phyloP scores from a whole-genome alignment of 306 rosid species.

The Fagus crenata region DNA sequence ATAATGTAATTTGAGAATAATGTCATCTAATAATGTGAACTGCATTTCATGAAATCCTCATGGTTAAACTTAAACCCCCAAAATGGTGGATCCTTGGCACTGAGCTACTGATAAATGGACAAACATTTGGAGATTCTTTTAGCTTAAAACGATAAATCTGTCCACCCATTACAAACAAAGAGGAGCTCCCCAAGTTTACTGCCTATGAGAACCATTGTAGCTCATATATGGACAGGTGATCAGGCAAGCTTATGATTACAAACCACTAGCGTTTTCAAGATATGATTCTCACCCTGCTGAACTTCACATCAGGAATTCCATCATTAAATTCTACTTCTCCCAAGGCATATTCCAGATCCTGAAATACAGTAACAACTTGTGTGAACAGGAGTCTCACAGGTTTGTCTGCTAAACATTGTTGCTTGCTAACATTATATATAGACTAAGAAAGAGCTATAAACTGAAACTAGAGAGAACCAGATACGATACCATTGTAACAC shows the following conservation, averaged over 20 bases:
- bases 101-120: neutral
- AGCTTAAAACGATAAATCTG: neutral
- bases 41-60: neutral
- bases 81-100: conserved; percentile 1
- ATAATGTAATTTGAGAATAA: neutral
- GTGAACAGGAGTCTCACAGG: conserved; percentile 25
- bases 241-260: conserved; percentile 11
- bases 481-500: conserved; percentile 65
- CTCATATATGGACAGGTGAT: conserved; percentile 6
- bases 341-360: conserved; percentile 89
- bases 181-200: conserved; percentile 4
- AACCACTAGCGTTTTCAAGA: conserved; percentile 25
- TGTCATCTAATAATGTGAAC: neutral
- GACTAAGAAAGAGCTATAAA: neutral
- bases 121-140: conserved; percentile 4
- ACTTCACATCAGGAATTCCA: conserved; percentile 92
- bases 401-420: neutral
- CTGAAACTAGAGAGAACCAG: conserved; percentile 23
- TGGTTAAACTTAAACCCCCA: neutral
- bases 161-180: neutral
- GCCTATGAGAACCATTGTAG: neutral
- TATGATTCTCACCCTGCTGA: conserved; percentile 77
- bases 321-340: conserved; percentile 85
- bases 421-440: neutral
- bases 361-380: conserved; percentile 34